Percentiles rank a stretch among this genome's conserved stretches.
Conservation (phyloP, 2,329 filamentous ascomycete genomes). For the Fonsecaea pedrosoi region DNA sequence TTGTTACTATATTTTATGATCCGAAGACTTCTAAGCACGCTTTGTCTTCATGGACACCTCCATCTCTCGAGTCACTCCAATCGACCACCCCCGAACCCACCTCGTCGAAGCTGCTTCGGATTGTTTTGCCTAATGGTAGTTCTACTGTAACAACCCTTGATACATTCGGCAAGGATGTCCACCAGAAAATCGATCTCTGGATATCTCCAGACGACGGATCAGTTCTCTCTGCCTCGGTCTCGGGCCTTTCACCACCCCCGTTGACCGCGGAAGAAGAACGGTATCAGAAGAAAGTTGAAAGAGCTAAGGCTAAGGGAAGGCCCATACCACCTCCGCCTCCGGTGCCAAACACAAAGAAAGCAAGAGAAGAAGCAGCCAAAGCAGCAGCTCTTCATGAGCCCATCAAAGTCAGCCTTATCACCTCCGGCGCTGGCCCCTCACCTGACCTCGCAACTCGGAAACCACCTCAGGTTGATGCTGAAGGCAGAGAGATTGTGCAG, state of each 20-base stretch:
- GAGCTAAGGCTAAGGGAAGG: slow-evolving; percentile 37
- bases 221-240: slow-evolving; percentile 47
- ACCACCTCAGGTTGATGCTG: slow-evolving; percentile 49
- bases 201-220: slow-evolving; percentile 49
- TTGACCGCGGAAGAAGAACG: slow-evolving; percentile 35
- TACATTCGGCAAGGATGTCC: slow-evolving; percentile 42
- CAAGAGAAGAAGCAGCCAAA: slow-evolving; percentile 34
- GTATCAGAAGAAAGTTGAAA: slow-evolving; percentile 36
- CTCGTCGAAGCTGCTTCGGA: slow-evolving; percentile 61
- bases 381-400: slow-evolving; percentile 29
- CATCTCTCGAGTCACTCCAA: slow-evolving; percentile 34
- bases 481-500: slow-evolving; percentile 40
- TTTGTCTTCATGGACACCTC: slow-evolving; percentile 50
- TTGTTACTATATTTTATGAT: slow-evolving; percentile 53
- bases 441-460: slow-evolving; percentile 52
- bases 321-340: slow-evolving; percentile 36
- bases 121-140: slow-evolving; percentile 42
- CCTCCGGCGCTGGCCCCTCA: slow-evolving; percentile 43
- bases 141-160: slow-evolving; percentile 50
- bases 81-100: slow-evolving; percentile 49
- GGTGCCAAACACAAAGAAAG: slow-evolving; percentile 36
- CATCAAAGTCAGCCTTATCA: slow-evolving; percentile 47
- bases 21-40: slow-evolving; percentile 46
- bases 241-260: slow-evolving; percentile 35
- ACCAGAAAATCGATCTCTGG: slow-evolving; percentile 50